Evolutionary conservation across 768 basidiomycete genomes (phyloP), one percentile per base, ranked within the genome.

Genomic region (Termitomyces sp.): DNA sequence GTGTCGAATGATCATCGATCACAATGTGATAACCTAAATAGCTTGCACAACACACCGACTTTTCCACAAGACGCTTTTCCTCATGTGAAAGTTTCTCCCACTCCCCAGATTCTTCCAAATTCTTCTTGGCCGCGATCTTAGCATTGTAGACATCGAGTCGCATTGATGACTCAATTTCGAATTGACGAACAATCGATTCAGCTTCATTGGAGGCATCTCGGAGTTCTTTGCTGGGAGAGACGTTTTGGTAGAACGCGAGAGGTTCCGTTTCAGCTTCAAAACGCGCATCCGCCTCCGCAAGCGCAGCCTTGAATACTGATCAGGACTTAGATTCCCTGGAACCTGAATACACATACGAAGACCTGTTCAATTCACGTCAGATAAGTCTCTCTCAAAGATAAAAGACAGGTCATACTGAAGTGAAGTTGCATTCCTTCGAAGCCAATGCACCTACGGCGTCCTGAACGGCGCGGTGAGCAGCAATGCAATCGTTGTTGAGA

Each of bases 241-340:
- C 90, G 63, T 92, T 89, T 69, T 92, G 88, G 66, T 92, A 89
- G 72, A 95, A 94, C 0, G 77, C 71, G 20, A 91, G 76, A 0
- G 87, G 87, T 59, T 89, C 87, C 2, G 75, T 70, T 35, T 74
- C 67, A 8, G 68, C 60, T 47, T 84, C 80, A 26, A 85, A 73
- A 18, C 76, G 68, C 20, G 85, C 80, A 51, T 90, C 87, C 12
- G 79, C 81, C 24, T 76, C 65, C 0, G 86, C 81, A n/a, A 92
- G 81, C 10, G 78, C 73, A 20, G 78, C 64, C 88, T 91, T 42
- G 44, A 43, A 30, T 12, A 57, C 54, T 35, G 42, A 54, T 49
- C 35, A 33, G 40, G 38, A 58, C 28, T 56, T 24, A 56, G 56
- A 28, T 26, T 30, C 28, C n/a, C 18, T 46, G n/a, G 13, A 52